Conservation (phyloP, 495 filamentous ascomycete species). For the Oidiodendron maius region DNA sequence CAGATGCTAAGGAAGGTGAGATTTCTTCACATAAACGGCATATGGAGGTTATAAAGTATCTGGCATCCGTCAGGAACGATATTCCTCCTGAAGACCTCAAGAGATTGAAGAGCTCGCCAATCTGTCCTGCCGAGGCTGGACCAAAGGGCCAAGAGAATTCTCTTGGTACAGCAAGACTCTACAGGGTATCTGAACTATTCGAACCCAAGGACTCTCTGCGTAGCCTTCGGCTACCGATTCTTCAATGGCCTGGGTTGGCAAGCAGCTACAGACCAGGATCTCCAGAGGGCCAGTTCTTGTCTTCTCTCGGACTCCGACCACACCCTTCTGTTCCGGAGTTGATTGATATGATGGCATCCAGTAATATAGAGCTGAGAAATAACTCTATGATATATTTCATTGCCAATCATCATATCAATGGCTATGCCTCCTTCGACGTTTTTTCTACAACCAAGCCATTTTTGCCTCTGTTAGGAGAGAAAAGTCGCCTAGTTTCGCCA, state of each 20-base stretch:
- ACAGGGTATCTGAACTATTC: constrained; percentile 78
- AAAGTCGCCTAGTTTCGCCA: constrained; percentile 58
- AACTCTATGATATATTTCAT: constrained; percentile 80
- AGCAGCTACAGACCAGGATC: constrained; percentile 56
- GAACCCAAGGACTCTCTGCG: constrained; percentile 71
- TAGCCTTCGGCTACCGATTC: constrained; percentile 63
- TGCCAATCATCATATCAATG: constrained; percentile 67
- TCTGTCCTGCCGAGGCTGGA: constrained; percentile 74
- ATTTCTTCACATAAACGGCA: constrained; percentile 61
- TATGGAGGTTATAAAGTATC: constrained; percentile 88
- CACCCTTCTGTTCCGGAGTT: constrained; percentile 65
- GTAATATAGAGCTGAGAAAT: constrained; percentile 49
- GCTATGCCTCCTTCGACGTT: constrained; percentile 59
- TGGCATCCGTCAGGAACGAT: constrained; percentile 82
- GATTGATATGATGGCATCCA: constrained; percentile 67
- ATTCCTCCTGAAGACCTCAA: constrained; percentile 81
- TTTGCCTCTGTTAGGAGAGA: constrained; percentile 63
- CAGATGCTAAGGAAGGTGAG: constrained; percentile 35
- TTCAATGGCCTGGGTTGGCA: constrained; percentile 70
- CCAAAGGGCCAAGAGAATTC: constrained; percentile 36
- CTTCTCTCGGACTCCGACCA: constrained; percentile 60
- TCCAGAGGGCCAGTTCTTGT: constrained; percentile 67
- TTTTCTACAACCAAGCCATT: constrained; percentile 54
- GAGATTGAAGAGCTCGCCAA: constrained; percentile 65
- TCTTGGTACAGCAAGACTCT: constrained; percentile 38